phyloP scores from a whole-genome alignment of 1,284 basidiomycete genomes.

The Leccinum fallax region DNA sequence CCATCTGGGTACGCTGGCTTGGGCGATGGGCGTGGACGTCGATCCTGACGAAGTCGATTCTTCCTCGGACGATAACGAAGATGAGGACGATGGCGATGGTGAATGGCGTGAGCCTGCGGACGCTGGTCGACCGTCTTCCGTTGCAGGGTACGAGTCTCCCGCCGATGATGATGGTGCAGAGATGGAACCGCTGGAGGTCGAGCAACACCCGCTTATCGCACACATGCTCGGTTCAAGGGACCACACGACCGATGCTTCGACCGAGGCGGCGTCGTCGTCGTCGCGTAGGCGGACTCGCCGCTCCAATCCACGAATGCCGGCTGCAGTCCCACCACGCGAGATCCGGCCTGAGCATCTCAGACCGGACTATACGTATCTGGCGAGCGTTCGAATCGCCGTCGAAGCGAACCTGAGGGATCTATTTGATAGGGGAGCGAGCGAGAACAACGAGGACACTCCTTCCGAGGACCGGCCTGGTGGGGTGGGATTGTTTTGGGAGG shows the following conservation, averaged over 20 bases:
- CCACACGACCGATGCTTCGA: not conserved
- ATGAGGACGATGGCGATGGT: constrained; percentile 10
- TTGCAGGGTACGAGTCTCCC: not conserved
- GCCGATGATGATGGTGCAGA: constrained; percentile 12
- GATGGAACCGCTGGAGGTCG: constrained; percentile 7
- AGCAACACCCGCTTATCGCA: constrained; percentile 15
- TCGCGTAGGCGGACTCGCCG: constrained; percentile 13
- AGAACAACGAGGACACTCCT: not conserved
- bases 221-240: constrained; percentile 8
- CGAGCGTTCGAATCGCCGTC: constrained; percentile 41
- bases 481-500: constrained; percentile 31
- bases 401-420: constrained; percentile 41
- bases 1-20: constrained; percentile 17
- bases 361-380: constrained; percentile 45
- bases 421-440: constrained; percentile 4
- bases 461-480: constrained; percentile 5
- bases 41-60: constrained; percentile 12
- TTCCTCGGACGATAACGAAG: constrained; percentile 16
- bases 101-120: constrained; percentile 23
- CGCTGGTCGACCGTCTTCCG: not conserved
- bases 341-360: constrained; percentile 38
- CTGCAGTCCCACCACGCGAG: constrained; percentile 8
- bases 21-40: constrained; percentile 19
- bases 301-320: constrained; percentile 15
- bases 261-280: not conserved